phyloP scores from a whole-genome alignment of 1,284 basidiomycete species.

The Sporisorium graminicola region DNA sequence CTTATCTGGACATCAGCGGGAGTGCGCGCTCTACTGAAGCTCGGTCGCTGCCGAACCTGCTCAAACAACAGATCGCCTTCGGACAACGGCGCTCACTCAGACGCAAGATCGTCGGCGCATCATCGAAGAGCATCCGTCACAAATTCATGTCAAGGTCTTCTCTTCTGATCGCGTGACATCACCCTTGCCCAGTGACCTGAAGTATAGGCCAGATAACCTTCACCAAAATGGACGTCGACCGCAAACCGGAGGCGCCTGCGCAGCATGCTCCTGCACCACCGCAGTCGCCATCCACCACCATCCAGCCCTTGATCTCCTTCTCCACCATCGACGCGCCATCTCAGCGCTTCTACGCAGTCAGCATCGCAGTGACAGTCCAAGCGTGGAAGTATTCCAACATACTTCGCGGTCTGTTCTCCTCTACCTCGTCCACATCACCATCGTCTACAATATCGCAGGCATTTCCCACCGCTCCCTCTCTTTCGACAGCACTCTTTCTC shows the following conservation, averaged over 20 bases:
- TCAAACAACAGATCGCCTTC: background rate
- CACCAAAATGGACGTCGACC: constrained; percentile 16
- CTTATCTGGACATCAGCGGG: background rate
- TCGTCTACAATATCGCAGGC: constrained; percentile 22
- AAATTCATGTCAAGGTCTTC: constrained; percentile 1
- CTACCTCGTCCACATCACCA: constrained; percentile 11
- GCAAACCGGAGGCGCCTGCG: constrained; percentile 12
- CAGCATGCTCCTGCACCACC: constrained; percentile 6
- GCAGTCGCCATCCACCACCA: constrained; percentile 6
- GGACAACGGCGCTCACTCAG: background rate
- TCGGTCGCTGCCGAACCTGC: no score
- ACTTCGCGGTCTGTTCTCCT: constrained; percentile 13
- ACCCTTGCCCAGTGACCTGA: background rate
- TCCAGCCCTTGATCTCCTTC: constrained; percentile 68
- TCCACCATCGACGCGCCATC: constrained; percentile 71
- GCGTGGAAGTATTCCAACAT: constrained; percentile 65
- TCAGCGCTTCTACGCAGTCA: constrained; percentile 73
- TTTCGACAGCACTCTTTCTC: constrained; percentile 73
- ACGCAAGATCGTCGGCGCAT: constrained; percentile 3
- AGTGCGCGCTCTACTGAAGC: background rate
- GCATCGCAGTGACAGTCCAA: constrained; percentile 72
- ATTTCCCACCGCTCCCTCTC: constrained; percentile 74
- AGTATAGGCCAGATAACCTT: background rate
- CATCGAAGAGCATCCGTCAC: background rate
- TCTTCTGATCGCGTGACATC: background rate